Conservation (phyloP, 495 filamentous ascomycete genomes). For the Acidomyces sp. region DNA sequence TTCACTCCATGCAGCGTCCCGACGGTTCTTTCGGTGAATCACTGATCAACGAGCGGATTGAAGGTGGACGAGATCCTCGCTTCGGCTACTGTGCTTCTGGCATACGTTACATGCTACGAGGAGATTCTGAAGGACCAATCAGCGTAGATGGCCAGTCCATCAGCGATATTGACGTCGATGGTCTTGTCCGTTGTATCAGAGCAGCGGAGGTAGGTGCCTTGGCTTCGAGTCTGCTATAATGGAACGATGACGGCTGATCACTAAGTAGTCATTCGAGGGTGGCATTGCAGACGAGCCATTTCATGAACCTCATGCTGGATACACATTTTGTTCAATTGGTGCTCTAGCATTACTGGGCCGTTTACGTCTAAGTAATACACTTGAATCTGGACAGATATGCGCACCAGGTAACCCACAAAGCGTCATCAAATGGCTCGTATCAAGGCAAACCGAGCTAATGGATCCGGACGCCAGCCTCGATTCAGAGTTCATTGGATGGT, state of each 20-base stretch:
- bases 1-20: slow-evolving; percentile 60
- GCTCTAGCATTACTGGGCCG: slow-evolving; percentile 13
- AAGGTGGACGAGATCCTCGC: slow-evolving; percentile 70
- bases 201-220: slow-evolving; percentile 44
- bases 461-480: slow-evolving; percentile 11
- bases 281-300: slow-evolving; percentile 70
- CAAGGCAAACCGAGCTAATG: slow-evolving; percentile 7
- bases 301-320: slow-evolving; percentile 64
- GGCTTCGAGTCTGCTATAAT: slow-evolving; percentile 2
- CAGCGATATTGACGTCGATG: slow-evolving; percentile 63
- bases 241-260: too few species aligned
- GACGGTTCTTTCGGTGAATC: slow-evolving; percentile 91
- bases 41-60: slow-evolving; percentile 46
- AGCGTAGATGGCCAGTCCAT: slow-evolving; percentile 37
- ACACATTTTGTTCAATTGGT: slow-evolving; percentile 19
- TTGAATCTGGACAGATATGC: neutral
- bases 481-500: too few species aligned
- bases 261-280: slow-evolving; percentile 73
- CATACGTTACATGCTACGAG: slow-evolving; percentile 71
- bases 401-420: slow-evolving; percentile 1
- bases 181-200: slow-evolving; percentile 56
- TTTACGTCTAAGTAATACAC: neutral
- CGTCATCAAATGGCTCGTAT: slow-evolving; percentile 9
- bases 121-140: slow-evolving; percentile 15
- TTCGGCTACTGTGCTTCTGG: slow-evolving; percentile 73